Conservation (phyloP, 1,139 yeast genomes). For the Debaryomycetaceae sp. region DNA sequence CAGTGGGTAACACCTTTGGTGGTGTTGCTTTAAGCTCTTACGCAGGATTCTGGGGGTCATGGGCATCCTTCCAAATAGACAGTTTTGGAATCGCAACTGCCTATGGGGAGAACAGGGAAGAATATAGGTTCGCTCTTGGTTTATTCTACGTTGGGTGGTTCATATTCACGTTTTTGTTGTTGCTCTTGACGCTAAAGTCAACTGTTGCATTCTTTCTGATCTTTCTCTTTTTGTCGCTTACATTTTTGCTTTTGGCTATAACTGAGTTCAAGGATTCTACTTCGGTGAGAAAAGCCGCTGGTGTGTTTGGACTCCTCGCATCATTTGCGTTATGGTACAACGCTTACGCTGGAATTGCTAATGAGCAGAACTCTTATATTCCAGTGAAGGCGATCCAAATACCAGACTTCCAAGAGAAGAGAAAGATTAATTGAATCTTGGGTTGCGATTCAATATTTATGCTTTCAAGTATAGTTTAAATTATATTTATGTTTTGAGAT, state of each 20-base stretch:
- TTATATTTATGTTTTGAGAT: too few relatives aligned
- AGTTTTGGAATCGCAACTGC: constrained; percentile 71
- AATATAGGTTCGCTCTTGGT: constrained; percentile 55
- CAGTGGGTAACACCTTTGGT: constrained; percentile 85
- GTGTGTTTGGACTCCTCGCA: constrained; percentile 75
- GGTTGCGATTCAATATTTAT: background rate
- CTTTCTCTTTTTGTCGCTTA: constrained; percentile 60
- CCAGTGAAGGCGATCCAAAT: constrained; percentile 49
- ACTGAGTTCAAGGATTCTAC: constrained; percentile 41
- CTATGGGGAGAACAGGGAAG: constrained; percentile 36
- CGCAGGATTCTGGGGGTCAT: constrained; percentile 90
- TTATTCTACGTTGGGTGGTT: constrained; percentile 77
- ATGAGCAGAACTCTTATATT: constrained; percentile 63
- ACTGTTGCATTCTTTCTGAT: constrained; percentile 72
- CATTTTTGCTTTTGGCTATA: constrained; percentile 65
- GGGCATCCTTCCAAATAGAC: constrained; percentile 68
- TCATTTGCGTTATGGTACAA: constrained; percentile 85
- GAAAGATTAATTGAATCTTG: background rate
- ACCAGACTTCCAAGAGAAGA: constrained; percentile 34
- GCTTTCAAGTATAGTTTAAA: background rate
- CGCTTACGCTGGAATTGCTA: constrained; percentile 89
- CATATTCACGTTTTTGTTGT: constrained; percentile 68
- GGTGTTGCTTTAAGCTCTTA: constrained; percentile 78
- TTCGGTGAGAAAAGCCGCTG: constrained; percentile 60
- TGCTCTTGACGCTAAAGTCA: constrained; percentile 69